Percentiles rank a stretch among this genome's conserved stretches.
These are phyloP conservation scores for Ichthyophthirius multifiliis DNA, from an alignment of 169 alveolate genomes.

Conservation along the genomic window DNA sequence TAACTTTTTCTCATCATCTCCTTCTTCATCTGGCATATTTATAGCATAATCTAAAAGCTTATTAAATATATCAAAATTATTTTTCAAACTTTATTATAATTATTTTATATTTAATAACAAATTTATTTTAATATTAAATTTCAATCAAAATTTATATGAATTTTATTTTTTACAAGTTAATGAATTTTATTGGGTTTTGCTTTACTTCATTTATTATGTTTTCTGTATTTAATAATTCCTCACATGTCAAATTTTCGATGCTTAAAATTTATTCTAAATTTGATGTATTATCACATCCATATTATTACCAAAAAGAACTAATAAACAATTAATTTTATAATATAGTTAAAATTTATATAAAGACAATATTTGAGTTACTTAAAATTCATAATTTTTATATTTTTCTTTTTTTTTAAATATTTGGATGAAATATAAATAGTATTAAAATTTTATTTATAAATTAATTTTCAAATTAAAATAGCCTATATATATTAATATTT, in stretches of 20 bases:
- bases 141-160: too few species aligned
- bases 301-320: slow-evolving; percentile 2
- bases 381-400: too few species aligned
- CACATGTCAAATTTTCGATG: neutral
- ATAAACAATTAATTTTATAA: too few species aligned
- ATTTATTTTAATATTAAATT: too few species aligned
- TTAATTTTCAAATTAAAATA: too few species aligned
- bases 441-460: too few species aligned
- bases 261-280: neutral
- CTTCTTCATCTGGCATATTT: neutral
- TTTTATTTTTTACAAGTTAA: neutral
- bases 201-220: neutral
- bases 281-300: neutral
- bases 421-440: too few species aligned
- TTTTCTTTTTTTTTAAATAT: too few species aligned
- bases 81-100: neutral
- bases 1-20: neutral
- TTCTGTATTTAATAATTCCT: neutral
- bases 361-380: too few species aligned
- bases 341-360: too few species aligned
- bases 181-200: neutral
- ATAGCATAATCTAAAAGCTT: neutral
- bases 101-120: too few species aligned
- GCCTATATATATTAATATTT: too few species aligned
- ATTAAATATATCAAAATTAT: neutral